These are phyloP conservation scores for Lepraria neglecta DNA, from an alignment of 495 filamentous ascomycete genomes.

Conservation along the genomic window DNA sequence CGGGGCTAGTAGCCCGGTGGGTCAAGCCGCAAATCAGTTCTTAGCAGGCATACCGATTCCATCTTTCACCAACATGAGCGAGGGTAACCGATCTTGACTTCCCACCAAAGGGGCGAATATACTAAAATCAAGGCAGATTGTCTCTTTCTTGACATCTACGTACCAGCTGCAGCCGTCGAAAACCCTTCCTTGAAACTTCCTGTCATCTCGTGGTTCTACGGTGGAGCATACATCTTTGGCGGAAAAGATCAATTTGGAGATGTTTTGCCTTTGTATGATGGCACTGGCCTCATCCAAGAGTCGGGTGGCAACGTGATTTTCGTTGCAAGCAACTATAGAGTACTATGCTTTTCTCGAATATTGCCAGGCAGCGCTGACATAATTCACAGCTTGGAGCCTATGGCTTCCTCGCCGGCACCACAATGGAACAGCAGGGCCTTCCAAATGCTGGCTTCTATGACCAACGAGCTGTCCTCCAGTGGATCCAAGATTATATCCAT, in stretches of 20 bases:
- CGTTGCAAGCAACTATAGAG: constrained; percentile 43
- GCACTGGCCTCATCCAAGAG: constrained; percentile 27
- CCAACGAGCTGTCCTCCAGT: constrained; percentile 41
- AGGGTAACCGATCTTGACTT: constrained; percentile 10
- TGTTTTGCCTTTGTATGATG: constrained; percentile 26
- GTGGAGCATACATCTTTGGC: constrained; percentile 30
- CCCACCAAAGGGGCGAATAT: too few relatives aligned
- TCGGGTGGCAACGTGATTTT: constrained; percentile 41
- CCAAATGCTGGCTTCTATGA: constrained; percentile 49
- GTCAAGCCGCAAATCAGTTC: constrained; percentile 37
- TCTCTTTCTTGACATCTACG: constrained; percentile 40
- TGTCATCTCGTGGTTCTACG: constrained; percentile 34
- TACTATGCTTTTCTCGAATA: constrained; percentile 20
- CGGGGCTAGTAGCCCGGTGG: constrained; percentile 34
- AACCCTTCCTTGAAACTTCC: constrained; percentile 27
- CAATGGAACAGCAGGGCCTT: constrained; percentile 40
- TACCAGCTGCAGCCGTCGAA: constrained; percentile 37
- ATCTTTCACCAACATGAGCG: constrained; percentile 20
- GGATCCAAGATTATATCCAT: constrained; percentile 36
- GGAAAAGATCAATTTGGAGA: constrained; percentile 27
- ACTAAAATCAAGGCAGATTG: constrained; percentile 32
- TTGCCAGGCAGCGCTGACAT: constrained; percentile 26
- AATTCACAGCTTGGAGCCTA: constrained; percentile 44
- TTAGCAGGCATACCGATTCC: constrained; percentile 27
- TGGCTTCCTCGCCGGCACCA: constrained; percentile 49